Conservation (phyloP, 2,329 filamentous ascomycete species). For the Fusarium burgessii region DNA sequence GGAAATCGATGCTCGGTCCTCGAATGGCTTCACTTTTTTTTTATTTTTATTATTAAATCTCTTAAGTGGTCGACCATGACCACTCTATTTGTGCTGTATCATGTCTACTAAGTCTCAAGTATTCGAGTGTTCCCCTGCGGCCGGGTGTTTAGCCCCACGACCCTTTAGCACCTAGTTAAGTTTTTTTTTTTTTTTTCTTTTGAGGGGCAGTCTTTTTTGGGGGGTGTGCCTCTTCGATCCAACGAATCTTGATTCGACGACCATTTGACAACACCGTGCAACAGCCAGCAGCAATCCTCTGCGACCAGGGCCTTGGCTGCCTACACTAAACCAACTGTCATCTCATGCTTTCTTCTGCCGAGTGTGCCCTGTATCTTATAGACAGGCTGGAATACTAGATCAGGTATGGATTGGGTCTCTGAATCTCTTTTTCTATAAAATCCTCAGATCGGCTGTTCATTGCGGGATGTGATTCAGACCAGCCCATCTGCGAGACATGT, state of each 20-base stretch:
- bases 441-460: conserved; percentile 32
- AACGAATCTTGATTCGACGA: conserved; percentile 48
- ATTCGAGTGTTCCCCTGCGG: conserved; percentile 27
- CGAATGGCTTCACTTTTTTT: not conserved
- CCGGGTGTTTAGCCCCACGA: conserved; percentile 39
- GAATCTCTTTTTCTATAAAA: conserved; percentile 13
- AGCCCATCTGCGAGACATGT: conserved; percentile 35
- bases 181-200: conserved; percentile 14
- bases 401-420: conserved; percentile 14
- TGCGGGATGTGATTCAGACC: conserved; percentile 23
- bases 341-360: conserved; percentile 6
- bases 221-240: conserved; percentile 38
- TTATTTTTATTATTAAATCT: not conserved
- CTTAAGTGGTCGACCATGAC: not conserved
- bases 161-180: conserved; percentile 24
- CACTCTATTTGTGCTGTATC: not conserved
- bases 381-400: not conserved
- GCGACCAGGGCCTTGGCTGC: conserved; percentile 22
- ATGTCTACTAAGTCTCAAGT: conserved; percentile 22
- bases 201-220: conserved; percentile 36
- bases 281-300: conserved; percentile 22
- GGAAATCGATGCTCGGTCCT: not conserved
- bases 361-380: not conserved
- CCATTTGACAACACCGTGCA: conserved; percentile 41
- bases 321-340: conserved; percentile 11